Evolutionary conservation across 805 yeast species (phyloP).

Genomic region (Isabelozyma pseudorhagii): DNA sequence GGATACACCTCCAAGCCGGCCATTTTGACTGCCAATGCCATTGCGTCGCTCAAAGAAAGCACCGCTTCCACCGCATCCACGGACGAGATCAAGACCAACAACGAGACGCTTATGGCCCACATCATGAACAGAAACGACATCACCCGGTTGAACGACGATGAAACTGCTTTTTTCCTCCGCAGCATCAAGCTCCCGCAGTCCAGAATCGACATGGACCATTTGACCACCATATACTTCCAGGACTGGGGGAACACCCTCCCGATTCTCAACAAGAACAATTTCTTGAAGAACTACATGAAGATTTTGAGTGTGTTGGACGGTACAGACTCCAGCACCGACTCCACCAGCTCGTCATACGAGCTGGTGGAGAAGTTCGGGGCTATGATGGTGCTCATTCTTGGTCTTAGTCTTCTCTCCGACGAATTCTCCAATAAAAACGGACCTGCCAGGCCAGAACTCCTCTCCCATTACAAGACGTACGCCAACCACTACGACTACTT

Average conservation of each 20-base stretch:
- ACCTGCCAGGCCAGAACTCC: conserved; percentile 5
- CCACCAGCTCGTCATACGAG: conserved; percentile 17
- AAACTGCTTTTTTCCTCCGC: conserved; percentile 44
- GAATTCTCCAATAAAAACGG: conserved; percentile 24
- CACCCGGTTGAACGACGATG: conserved; percentile 29
- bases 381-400: conserved; percentile 43
- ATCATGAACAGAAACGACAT: conserved; percentile 25
- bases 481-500: conserved; percentile 55
- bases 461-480: conserved; percentile 14
- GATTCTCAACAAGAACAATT: conserved; percentile 65
- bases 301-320: conserved; percentile 46
- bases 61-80: conserved; percentile 10
- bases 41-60: conserved; percentile 62
- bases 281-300: conserved; percentile 54
- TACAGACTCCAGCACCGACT: neutral
- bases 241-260: conserved; percentile 77
- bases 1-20: conserved; percentile 73
- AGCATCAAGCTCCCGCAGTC: conserved; percentile 41
- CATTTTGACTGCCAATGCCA: conserved; percentile 64
- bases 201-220: conserved; percentile 61
- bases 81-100: conserved; percentile 1
- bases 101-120: conserved; percentile 13
- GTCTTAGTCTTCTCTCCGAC: conserved; percentile 46
- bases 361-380: conserved; percentile 57
- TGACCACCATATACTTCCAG: conserved; percentile 65